Evolutionary conservation across 345 rosid species (phyloP), one percentile per base, ranked within the genome.

Genomic region (Populus tremula): DNA sequence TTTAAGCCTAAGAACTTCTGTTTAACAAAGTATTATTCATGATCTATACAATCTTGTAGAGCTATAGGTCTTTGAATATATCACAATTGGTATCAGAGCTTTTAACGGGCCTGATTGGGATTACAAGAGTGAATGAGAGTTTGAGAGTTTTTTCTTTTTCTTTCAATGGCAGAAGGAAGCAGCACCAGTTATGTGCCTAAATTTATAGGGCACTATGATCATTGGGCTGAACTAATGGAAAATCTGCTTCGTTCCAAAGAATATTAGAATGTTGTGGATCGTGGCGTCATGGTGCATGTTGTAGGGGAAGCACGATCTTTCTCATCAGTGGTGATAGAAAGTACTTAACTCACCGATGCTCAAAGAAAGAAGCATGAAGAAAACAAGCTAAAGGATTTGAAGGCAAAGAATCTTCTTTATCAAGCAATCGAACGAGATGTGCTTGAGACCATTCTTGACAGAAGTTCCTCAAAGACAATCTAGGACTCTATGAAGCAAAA

Each of bases 211-310:
- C 9, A 71, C 21, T 35, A 64, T 25, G 77, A 74, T 31, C 59
- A 78, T 59, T 78, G 27, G 27, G 27, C 27, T 27, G 27, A 27
- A 27, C 17, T 78, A 27, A 78, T 79, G 78, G 77, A 79, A 27
- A 79, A 79, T 29, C 7, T 66, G 1, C n/a, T 73, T 8, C 6
- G 18, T 1, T 49, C 73, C 5, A 73, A 64, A 2, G 23, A 65
- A 8, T 25, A 33, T 1, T 72, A 56, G 77, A 23, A 21, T 3
- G 4, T 67, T 29, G 25, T 74, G 12, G 73, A 64, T 5, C 5
- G 14, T 1, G 77, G 77, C 3, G 23, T 6, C 8, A 6, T 0
- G 3, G 54, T 21, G 27, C 47, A 68, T 5, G 9, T 20, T 5
- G 35, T 1, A 25, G 23, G 68, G 11, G 31, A 27, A 5, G 21